Base-by-base conservation (phyloP, 345 rosid species). In the Camelina neglecta region DNA sequence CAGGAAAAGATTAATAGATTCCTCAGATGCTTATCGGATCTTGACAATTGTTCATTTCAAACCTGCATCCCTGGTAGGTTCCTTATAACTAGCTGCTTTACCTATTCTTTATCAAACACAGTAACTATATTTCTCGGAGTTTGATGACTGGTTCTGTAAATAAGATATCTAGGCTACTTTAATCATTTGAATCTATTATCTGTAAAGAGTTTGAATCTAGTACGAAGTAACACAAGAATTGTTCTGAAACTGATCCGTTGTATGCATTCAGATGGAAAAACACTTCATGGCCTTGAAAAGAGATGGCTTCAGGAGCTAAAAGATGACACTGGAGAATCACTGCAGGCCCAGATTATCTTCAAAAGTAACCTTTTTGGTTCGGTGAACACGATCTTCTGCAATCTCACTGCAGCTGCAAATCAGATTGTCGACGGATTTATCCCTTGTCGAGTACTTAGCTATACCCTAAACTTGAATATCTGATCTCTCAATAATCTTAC, bases 21-120 rank as follows among this genome's bases (percentile, higher is more conserved):
- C 39, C 26, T 67, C 20, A 73, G 81, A 69, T 85, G 85, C 38
- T 72, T 91, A n/a, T 91, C 97, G 26, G 91, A 93, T 82, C 90
- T 93, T 55, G 97, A 91, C 56, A 93, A 93, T 80, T 93, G 92
- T 86, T 88, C 91, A 0, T 81, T 88, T 62, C 87, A 76, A 42
- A 81, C 80, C 66, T 84, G 68, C 86, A 83, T 85, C 72, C 90
- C 88, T 82, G 93, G 98, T 77, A 71, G 31, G 76, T 77, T 64
- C 47, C 53, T 55, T 23, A 47, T 55, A 45, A 7, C 44, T 76
- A 9, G 11, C 15, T 75, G 31, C 57, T 16, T 38, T 21, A 39
- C 62, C 48, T 29, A 29, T 13, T 15, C 8, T 50, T 60, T 60
- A 11, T 24, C 11, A 44, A 21, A 48, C 60, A 38, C 42, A 20